Evolutionary conservation across 2,329 filamentous ascomycete genomes (phyloP), one percentile per base, ranked within the genome.

Genomic region (Cladophialophora carrionii): DNA sequence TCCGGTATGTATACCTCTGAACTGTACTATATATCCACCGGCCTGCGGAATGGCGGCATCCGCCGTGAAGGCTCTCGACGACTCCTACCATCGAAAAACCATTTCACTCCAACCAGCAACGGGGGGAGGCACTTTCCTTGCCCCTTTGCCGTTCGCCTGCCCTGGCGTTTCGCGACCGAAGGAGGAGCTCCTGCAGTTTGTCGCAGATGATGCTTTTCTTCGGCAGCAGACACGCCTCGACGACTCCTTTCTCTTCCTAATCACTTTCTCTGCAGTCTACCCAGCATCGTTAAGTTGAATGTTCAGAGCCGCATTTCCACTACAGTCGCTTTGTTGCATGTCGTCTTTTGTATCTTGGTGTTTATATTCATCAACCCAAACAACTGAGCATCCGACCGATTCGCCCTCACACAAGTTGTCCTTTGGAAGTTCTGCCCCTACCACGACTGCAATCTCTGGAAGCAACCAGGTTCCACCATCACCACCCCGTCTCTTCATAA

Each of bases 1-100:
- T 10, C 17, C 34, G 49, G 63, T 65, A 63, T 60, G 61, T 64
- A 53, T 66, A 22, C 57, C 48, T 52, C 32, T 37, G 48, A 32
- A 58, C 17, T 60, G 48, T 60, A 60, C 7, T 49, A 34, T 60
- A 52, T 49, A 26, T 49, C 26, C 31, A 12, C 17, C 24, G 26
- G 41, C 56, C 20, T 49, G 37, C 10, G n/a, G 24, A 31, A 29
- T 4, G 24, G 56, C 26, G 14, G 46, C 43, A 12, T 46, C 14
- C 20, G 24, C 10, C 17, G 29, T 49, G 41, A 24, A 46, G 46
- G 20, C 24, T 6, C 20, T 51, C 48, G 24, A 51, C 20, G 5
- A 51, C 48, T 22, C 20, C 48, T 17, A 9, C 14, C 12, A 26
- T 51, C 24, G 9, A 29, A 26, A 26, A 51, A 12, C 22, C 20